Evolutionary conservation across 345 rosid species (phyloP), one percentile per base, ranked within the genome.

Genomic region (Aethionema arabicum): DNA sequence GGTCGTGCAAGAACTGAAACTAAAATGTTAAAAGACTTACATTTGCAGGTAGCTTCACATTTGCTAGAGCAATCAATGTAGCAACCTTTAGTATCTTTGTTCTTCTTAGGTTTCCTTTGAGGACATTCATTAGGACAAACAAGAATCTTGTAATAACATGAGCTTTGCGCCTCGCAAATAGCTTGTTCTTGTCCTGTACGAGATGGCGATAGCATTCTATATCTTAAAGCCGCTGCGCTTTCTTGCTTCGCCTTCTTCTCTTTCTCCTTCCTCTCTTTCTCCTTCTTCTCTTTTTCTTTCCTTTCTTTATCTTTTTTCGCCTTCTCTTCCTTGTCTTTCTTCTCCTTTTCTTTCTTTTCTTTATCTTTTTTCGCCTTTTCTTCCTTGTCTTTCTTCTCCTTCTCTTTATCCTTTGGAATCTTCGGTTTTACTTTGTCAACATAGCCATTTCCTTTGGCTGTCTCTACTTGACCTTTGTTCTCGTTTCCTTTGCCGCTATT

Each of bases 21-120:
- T 6, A 43, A 44, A 46, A 32, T 45, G 48, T 5, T 21, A 21
- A 21, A 21, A 21, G 27, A 61, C 90, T 78, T 81, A 89, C 95
- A 78, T 69, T 85, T 90, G 88, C 97, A 90, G 15, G 80, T 80
- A 71, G 67, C 88, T 74, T 90, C 95, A 40, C 91, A 86, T 68
- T 85, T 86, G 83, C 76, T 78, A 67, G 82, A 73, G 75, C 92
- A 87, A 43, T 87, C 79, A 57, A 90, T 53, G 68, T 67, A 78
- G 79, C 97, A 90, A 21, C 84, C 88, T 68, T 85, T 90, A 4
- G 61, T 65, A 78, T 80, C 63, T 80, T 67, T 85, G 83, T 80
- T 85, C 55, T 59, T 72, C 70, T 50, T 61, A 2, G 95, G 95
- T 78, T 78, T 90, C 78, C 81, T 83, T 61, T 47, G n/a, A 0